Conservation (phyloP, 306 rosid genomes). For the Fagus crenata region DNA sequence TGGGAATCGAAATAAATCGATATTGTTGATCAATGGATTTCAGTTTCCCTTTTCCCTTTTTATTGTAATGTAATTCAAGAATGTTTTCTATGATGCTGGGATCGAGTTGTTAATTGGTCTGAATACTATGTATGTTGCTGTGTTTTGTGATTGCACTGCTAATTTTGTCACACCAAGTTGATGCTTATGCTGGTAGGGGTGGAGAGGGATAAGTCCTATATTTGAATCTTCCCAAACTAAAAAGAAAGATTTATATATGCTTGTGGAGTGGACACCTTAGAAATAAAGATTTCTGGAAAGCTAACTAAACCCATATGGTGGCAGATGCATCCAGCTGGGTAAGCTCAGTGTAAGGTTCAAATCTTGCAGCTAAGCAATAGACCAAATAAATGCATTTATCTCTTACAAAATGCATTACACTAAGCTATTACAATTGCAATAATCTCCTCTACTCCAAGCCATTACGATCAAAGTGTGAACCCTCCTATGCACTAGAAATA, state of each 20-base stretch:
- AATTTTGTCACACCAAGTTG: background rate
- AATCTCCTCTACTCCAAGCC: no score
- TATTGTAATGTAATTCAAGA: background rate
- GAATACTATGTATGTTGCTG: background rate
- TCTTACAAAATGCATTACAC: background rate
- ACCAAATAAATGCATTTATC: background rate
- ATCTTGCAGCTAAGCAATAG: background rate
- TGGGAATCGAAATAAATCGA: slow-evolving; percentile 10
- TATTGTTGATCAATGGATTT: background rate
- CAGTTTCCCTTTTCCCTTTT: background rate
- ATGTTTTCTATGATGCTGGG: background rate
- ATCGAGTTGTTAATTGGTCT: background rate
- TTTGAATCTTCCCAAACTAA: no score
- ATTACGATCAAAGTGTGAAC: background rate
- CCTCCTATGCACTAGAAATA: background rate
- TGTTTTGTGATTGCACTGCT: background rate
- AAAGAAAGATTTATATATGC: no score
- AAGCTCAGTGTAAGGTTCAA: background rate
- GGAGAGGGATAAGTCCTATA: background rate
- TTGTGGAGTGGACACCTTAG: no score
- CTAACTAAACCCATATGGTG: no score
- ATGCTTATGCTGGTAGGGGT: background rate
- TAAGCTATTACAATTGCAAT: background rate
- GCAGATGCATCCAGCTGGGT: background rate
- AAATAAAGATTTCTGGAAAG: no score